phyloP scores from a whole-genome alignment of 768 basidiomycete species.

The Polyporus arcularius region DNA sequence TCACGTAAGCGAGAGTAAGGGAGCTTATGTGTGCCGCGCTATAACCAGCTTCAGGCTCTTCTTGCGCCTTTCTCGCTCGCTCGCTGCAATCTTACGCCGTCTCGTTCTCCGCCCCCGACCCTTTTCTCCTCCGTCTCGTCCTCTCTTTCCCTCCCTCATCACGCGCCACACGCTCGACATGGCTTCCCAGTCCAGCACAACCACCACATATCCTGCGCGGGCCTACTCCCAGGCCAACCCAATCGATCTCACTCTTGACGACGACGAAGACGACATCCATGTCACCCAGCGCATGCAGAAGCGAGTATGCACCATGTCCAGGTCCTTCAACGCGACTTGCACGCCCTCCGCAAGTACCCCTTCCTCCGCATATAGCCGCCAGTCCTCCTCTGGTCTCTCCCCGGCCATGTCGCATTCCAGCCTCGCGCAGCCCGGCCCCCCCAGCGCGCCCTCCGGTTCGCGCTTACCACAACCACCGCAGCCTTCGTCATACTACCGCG shows the following conservation, averaged over 20 bases:
- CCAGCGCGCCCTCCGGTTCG: conserved; percentile 3
- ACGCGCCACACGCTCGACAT: conserved; percentile 4
- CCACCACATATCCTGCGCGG: conserved; percentile 22
- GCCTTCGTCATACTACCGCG: background rate
- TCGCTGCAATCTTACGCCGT: conserved; percentile 16
- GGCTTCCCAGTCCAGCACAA: conserved; percentile 12
- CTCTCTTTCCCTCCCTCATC: background rate
- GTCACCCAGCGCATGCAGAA: conserved; percentile 23
- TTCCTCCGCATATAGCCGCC: conserved; percentile 9
- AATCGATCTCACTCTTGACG: conserved; percentile 74
- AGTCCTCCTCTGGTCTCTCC: conserved; percentile 29
- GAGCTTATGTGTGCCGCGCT: conserved; percentile 13
- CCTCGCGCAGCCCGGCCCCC: conserved; percentile 19
- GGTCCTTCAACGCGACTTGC: conserved; percentile 26
- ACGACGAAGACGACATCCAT: conserved; percentile 51
- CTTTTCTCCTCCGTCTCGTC: conserved; percentile 3
- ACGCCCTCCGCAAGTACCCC: conserved; percentile 5
- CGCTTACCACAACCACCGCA: background rate
- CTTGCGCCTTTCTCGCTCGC: conserved; percentile 2
- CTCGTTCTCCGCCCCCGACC: conserved; percentile 1
- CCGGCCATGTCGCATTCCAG: conserved; percentile 31
- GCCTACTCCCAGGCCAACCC: conserved; percentile 48
- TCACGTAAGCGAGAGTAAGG: conserved; percentile 21
- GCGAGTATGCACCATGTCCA: conserved; percentile 18
- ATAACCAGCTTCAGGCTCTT: background rate